phyloP scores from a whole-genome alignment of 495 filamentous ascomycete genomes.

The Penicillium lividum region DNA sequence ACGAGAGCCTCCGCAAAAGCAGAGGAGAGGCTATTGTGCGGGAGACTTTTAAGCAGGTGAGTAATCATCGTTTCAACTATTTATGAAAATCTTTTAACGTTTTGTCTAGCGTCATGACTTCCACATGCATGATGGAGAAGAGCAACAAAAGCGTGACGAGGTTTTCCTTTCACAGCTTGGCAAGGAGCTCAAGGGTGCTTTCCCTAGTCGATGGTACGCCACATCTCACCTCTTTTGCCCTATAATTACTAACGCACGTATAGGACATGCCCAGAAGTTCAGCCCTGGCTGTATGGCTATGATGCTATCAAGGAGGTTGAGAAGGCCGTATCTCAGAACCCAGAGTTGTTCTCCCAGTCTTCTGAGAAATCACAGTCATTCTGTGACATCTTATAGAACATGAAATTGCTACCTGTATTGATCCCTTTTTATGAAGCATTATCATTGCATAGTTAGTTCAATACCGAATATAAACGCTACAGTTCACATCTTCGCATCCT shows the following conservation, averaged over 20 bases:
- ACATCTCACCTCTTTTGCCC: neutral
- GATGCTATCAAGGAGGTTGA: conserved; percentile 60
- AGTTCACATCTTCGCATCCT: neutral
- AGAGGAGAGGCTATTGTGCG: conserved; percentile 58
- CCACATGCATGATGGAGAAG: conserved; percentile 58
- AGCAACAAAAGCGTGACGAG: conserved; percentile 52
- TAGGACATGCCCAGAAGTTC: conserved; percentile 59
- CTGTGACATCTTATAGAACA: neutral
- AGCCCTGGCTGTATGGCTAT: conserved; percentile 63
- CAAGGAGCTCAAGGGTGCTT: conserved; percentile 46
- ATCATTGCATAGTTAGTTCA: neutral
- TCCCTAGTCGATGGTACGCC: conserved; percentile 56
- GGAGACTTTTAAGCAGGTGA: conserved; percentile 49
- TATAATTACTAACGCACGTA: neutral
- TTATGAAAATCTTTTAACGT: neutral
- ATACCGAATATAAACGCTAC: neutral
- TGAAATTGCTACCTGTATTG: neutral
- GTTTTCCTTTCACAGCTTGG: conserved; percentile 47
- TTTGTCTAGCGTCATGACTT: conserved; percentile 53
- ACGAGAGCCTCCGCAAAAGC: conserved; percentile 61
- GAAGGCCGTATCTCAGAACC: conserved; percentile 43
- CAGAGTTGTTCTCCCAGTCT: conserved; percentile 23
- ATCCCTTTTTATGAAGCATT: neutral
- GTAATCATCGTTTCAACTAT: neutral
- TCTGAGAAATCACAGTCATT: neutral